A percentile compares a stretch with the other conserved stretches of the same genome.
These are phyloP conservation scores for Tetramitus jugosus DNA, from an alignment of 208 protist genomes.

Conservation along the genomic window DNA sequence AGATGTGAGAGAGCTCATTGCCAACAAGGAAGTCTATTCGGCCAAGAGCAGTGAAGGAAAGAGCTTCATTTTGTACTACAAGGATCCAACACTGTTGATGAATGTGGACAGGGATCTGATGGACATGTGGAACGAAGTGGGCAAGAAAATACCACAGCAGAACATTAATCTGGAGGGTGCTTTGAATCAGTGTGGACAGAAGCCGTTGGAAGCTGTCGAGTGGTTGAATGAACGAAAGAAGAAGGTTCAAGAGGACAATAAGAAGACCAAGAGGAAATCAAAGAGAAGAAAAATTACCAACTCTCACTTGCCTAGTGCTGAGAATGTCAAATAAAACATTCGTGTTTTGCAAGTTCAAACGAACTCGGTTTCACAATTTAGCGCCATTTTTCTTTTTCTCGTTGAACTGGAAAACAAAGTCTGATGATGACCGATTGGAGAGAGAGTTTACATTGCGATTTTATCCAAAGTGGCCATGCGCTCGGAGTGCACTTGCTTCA, in stretches of 20 bases:
- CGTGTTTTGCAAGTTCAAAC: no score
- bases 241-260: neutral
- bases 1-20: neutral
- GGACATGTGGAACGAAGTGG: neutral
- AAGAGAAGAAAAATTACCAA: neutral
- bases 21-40: neutral
- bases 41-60: neutral
- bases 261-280: neutral
- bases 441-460: no score
- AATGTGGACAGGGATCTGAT: neutral
- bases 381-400: no score
- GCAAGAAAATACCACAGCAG: neutral
- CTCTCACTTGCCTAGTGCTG: no score
- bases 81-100: neutral
- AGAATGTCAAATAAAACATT: no score
- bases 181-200: neutral
- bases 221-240: neutral
- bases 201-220: neutral
- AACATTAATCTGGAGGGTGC: neutral
- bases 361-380: no score
- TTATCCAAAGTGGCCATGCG: no score
- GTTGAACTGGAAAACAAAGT: no score
- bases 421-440: no score
- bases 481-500: no score
- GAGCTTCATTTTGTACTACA: neutral